Percentiles rank a stretch among this genome's conserved stretches.
Evolutionary conservation across 805 yeast species (phyloP).

Genomic region (Saccharomycopsis sp.): DNA sequence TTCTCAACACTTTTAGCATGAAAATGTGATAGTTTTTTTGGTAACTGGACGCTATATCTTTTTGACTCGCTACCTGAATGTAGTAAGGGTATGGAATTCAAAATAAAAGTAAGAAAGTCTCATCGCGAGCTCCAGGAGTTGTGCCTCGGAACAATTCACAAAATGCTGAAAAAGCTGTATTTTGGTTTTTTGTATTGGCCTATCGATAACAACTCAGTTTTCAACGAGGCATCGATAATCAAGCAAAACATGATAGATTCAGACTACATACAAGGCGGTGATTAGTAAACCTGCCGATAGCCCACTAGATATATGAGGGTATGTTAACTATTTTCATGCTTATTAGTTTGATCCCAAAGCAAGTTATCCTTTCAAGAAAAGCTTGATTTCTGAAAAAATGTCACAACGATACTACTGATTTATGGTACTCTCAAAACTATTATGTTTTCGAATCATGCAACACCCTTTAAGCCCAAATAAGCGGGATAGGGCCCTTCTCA

Average conservation of each 20-base stretch:
- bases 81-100: too few relatives aligned
- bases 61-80: too few relatives aligned
- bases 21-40: too few relatives aligned
- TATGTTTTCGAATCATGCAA: too few relatives aligned
- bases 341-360: background rate
- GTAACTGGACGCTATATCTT: too few relatives aligned
- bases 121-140: too few relatives aligned
- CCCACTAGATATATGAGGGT: background rate
- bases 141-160: too few relatives aligned
- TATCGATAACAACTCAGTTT: too few relatives aligned
- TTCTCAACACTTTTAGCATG: too few relatives aligned
- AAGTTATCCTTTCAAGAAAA: background rate
- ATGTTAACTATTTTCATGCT: background rate
- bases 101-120: too few relatives aligned
- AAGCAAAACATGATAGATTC: background rate
- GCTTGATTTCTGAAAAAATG: background rate
- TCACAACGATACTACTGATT: background rate
- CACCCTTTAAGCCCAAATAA: background rate
- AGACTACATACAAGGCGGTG: background rate
- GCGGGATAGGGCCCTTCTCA: background rate
- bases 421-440: background rate
- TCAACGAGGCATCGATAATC: background rate
- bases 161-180: too few relatives aligned
- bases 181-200: too few relatives aligned
- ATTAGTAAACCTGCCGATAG: background rate